Base-by-base conservation (phyloP, 495 filamentous ascomycete species). In the Tetracladium setigerum region DNA sequence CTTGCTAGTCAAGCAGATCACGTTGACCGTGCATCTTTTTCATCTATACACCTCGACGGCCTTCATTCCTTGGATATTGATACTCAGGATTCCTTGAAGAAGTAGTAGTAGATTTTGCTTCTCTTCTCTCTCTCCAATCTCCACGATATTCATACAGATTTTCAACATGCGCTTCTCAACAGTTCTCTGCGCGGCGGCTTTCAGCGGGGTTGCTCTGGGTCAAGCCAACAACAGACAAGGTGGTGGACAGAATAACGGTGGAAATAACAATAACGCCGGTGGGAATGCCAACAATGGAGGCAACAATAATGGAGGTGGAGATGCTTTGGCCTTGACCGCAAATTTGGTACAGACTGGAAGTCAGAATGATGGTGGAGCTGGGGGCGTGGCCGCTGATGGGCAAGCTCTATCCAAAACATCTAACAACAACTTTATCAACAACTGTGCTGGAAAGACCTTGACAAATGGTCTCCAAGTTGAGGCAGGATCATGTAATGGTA, bases 401-500 rank as follows among this genome's bases (percentile, higher is more conserved):
- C 52, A 59, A 32, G 56, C 56, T 30, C 10, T 32, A 17, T 59
- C 56, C 6, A 7, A 30, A 17, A 55, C 52, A 35, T 59, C 56
- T 22, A 8, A 41, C 14, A 57, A 57, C 44, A 86, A 86, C 64
- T 83, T 84, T 67, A 82, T 83, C 68, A 84, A 84, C 65, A 78
- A 79, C 60, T 84, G 83, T 62, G 57, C 67, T 11, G 82, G 82
- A 34, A 68, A 84, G 64, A 77, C 72, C n/a, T 41, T 81, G 46
- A 87, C 83, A 41, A 87, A 87, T 58, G 83, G 83, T 58, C 59
- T 70, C 18, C 83, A 87, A 61, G 65, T 75, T 44, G 69, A 71
- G 43, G 57, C 47, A 12, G 83, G 83, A n/a, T 87, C 83, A 36
- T 87, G 83, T 64, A 87, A 87, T 60, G 79, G 79, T 62, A 72